Evolutionary conservation across 106 monocot species (phyloP).

Genomic region (Xerophyta viscosa): DNA sequence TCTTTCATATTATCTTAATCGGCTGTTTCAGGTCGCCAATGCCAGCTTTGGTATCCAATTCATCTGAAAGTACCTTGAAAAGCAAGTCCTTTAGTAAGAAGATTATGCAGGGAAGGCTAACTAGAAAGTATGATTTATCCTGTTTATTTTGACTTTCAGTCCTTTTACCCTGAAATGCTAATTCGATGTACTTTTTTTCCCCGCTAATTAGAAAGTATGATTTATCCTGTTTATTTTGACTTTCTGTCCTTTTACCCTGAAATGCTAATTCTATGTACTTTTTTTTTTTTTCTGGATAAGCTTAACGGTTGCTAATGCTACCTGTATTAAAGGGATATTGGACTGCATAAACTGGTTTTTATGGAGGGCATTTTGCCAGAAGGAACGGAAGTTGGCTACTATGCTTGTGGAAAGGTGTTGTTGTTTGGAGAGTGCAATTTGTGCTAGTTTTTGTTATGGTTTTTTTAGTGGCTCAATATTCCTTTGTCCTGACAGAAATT

Average conservation of each 20-base stretch:
- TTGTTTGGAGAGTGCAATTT: conserved; percentile 3
- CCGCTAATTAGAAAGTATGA: conserved; percentile 82
- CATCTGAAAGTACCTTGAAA: conserved; percentile 28
- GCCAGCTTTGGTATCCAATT: conserved; percentile 9
- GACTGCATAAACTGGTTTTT: conserved; percentile 92
- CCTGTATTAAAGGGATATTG: conserved; percentile 49
- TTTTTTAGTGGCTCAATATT: neutral
- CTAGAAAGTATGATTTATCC: conserved; percentile 61
- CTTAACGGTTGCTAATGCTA: neutral
- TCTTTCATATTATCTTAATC: neutral
- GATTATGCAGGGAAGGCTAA: conserved; percentile 46
- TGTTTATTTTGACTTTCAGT: neutral
- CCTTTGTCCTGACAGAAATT: conserved; percentile 42
- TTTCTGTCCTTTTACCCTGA: too few relatives aligned
- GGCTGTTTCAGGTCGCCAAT: conserved; percentile 27
- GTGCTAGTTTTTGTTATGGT: neutral
- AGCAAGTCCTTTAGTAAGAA: conserved; percentile 49
- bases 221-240: neutral
- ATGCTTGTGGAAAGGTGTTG: conserved; percentile 94
- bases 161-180: too few relatives aligned
- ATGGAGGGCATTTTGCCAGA: conserved; percentile 82
- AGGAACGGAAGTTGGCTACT: conserved; percentile 95
- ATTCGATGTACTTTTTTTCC: too few relatives aligned
- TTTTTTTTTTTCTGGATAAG: neutral
- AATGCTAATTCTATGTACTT: too few relatives aligned